A percentile compares a stretch with the other conserved stretches of the same genome.
Evolutionary conservation across 495 filamentous ascomycete genomes (phyloP).

Genomic region (Aspergillus asperescens): DNA sequence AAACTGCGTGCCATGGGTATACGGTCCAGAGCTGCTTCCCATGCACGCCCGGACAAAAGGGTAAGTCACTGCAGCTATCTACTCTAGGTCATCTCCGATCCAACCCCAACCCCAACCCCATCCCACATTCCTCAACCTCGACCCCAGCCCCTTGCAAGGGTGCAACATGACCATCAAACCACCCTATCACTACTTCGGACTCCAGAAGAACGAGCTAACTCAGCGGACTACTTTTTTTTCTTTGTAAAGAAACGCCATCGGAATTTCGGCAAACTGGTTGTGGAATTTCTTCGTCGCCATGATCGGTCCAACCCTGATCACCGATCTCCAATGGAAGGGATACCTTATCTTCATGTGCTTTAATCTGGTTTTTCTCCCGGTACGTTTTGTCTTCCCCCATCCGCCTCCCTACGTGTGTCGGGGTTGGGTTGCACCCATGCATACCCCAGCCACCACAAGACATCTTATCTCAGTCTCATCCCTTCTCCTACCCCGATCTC

Average conservation of each 20-base stretch:
- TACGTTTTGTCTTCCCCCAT: slow-evolving; percentile 9
- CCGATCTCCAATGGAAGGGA: slow-evolving; percentile 50
- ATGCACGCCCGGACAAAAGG: slow-evolving; percentile 40
- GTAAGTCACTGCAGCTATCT: too few species aligned
- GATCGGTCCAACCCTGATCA: slow-evolving; percentile 51
- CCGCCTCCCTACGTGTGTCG: too few species aligned
- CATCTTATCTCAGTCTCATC: too few species aligned
- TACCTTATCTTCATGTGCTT: slow-evolving; percentile 57
- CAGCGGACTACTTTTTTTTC: neutral
- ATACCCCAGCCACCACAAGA: neutral
- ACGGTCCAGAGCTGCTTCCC: slow-evolving; percentile 43
- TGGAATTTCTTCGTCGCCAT: slow-evolving; percentile 58
- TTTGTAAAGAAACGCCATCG: slow-evolving; percentile 25
- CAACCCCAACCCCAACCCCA: neutral
- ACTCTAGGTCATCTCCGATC: too few species aligned
- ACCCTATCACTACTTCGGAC: too few species aligned
- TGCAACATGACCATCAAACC: too few species aligned
- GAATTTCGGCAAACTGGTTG: slow-evolving; percentile 32
- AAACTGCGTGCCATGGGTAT: slow-evolving; percentile 47
- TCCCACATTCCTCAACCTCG: neutral
- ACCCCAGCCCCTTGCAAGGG: neutral
- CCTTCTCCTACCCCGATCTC: too few species aligned
- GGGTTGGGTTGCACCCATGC: too few species aligned
- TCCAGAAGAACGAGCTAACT: too few species aligned
- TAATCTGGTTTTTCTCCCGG: slow-evolving; percentile 44